Percentiles rank a stretch among this genome's conserved stretches.
Conservation (phyloP, 2,329 filamentous ascomycete genomes). For the Onygenales sp. region DNA sequence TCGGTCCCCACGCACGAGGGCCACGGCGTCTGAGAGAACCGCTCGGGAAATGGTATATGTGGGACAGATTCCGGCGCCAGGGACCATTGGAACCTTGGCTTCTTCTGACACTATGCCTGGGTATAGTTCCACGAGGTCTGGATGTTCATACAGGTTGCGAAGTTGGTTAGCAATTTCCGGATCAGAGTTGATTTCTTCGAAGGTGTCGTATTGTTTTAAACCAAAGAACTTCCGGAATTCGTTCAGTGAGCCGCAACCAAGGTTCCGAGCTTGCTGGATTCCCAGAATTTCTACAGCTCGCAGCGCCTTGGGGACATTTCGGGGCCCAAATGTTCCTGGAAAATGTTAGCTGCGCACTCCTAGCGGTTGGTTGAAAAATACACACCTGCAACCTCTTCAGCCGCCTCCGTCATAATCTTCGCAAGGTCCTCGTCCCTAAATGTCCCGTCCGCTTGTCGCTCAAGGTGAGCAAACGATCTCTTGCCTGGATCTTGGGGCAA, state of each 20-base stretch:
- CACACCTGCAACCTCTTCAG: conserved; percentile 61
- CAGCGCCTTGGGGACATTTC: conserved; percentile 63
- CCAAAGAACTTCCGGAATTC: conserved; percentile 57
- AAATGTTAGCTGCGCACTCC: neutral
- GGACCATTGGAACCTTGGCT: conserved; percentile 27
- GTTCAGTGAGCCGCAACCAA: conserved; percentile 39
- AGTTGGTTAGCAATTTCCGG: conserved; percentile 47
- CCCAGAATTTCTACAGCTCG: conserved; percentile 68
- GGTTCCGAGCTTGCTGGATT: conserved; percentile 65
- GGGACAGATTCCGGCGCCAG: conserved; percentile 29
- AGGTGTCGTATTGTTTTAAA: conserved; percentile 46
- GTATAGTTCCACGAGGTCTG: conserved; percentile 60
- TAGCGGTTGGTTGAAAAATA: conserved; percentile 21
- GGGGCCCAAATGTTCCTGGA: conserved; percentile 44
- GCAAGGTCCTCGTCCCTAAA: conserved; percentile 63
- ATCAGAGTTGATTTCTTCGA: conserved; percentile 51
- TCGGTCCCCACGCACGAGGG: conserved; percentile 32
- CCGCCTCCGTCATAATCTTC: conserved; percentile 50
- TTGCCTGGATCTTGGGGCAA: conserved; percentile 53
- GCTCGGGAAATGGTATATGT: conserved; percentile 30
- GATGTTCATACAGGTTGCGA: conserved; percentile 51
- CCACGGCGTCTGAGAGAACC: conserved; percentile 35
- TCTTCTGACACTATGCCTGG: conserved; percentile 50
- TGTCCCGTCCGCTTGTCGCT: conserved; percentile 51
- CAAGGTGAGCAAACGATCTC: conserved; percentile 52